Conservation (phyloP, 1,284 basidiomycete genomes). For the Peniophora sp. region DNA sequence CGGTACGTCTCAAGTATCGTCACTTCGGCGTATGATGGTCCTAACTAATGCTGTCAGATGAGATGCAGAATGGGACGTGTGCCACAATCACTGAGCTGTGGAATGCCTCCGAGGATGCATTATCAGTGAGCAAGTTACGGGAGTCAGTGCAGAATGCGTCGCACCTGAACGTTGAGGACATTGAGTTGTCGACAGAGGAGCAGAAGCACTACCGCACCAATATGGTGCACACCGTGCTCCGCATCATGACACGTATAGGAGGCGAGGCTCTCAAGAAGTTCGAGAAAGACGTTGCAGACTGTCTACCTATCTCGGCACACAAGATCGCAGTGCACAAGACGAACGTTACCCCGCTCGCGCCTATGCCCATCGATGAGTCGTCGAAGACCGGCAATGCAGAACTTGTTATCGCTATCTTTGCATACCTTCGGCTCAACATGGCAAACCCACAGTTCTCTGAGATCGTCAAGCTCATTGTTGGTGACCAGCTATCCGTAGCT, state of each 20-base stretch:
- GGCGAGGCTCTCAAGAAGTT: slow-evolving; percentile 21
- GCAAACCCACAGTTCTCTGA: slow-evolving; percentile 6
- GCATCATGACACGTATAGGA: slow-evolving; percentile 18
- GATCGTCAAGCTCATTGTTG: slow-evolving; percentile 18
- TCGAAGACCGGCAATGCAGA: slow-evolving; percentile 26
- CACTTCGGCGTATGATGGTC: no score
- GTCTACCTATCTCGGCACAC: slow-evolving; percentile 14
- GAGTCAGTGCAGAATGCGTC: no score
- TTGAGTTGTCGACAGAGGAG: no score
- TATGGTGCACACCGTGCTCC: slow-evolving; percentile 1
- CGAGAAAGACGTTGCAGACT: slow-evolving; percentile 11
- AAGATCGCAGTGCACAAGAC: slow-evolving; percentile 26
- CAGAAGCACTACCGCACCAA: no score
- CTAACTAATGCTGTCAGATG: no score
- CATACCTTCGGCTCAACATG: slow-evolving; percentile 17
- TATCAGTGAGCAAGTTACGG: slow-evolving; percentile 10
- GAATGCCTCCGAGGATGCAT: slow-evolving; percentile 15
- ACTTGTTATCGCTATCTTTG: slow-evolving; percentile 23
- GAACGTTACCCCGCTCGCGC: slow-evolving; percentile 21
- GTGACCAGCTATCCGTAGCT: slow-evolving; percentile 30
- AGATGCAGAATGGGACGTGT: slow-evolving; percentile 23
- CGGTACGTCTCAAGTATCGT: no score
- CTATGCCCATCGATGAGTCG: slow-evolving; percentile 30
- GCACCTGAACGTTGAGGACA: no score
- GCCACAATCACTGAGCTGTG: slow-evolving; percentile 17